Conservation (phyloP, 306 rosid species). For the Pachyrhizus erosus region DNA sequence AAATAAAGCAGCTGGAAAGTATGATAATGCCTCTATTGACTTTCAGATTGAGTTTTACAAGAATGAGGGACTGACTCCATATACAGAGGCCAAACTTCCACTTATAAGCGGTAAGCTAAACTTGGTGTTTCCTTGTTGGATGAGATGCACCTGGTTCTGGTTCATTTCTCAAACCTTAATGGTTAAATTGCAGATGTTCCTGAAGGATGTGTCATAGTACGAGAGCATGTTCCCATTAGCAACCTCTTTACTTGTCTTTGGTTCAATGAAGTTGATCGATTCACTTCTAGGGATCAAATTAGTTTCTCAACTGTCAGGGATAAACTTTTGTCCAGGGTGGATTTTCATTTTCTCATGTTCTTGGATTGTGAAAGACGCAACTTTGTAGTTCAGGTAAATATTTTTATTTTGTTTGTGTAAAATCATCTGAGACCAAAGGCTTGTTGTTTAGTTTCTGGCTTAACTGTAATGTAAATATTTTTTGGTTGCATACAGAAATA, state of each 20-base stretch:
- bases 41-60: constrained; percentile 85
- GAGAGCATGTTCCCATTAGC: constrained; percentile 94
- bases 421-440: neutral
- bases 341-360: constrained; percentile 88
- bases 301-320: constrained; percentile 89
- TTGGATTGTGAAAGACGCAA: constrained; percentile 91
- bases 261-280: constrained; percentile 98
- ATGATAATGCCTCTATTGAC: constrained; percentile 85
- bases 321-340: constrained; percentile 62
- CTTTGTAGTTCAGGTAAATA: constrained; percentile 84
- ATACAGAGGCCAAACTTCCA: constrained; percentile 90
- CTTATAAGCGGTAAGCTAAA: constrained; percentile 81
- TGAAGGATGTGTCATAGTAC: constrained; percentile 88
- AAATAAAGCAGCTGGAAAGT: constrained; percentile 90
- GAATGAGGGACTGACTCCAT: constrained; percentile 88
- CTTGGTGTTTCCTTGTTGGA: constrained; percentile 29
- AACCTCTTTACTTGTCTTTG: constrained; percentile 93
- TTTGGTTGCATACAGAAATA: constrained; percentile 64
- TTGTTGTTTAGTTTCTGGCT: too few species aligned
- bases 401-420: neutral
- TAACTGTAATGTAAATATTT: neutral
- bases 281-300: constrained; percentile 94
- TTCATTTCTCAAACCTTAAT: constrained; percentile 34
- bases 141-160: constrained; percentile 20
- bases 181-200: constrained; percentile 88